Base-by-base conservation (phyloP, 2,329 filamentous ascomycete species). In the Pezicula carpinea region DNA sequence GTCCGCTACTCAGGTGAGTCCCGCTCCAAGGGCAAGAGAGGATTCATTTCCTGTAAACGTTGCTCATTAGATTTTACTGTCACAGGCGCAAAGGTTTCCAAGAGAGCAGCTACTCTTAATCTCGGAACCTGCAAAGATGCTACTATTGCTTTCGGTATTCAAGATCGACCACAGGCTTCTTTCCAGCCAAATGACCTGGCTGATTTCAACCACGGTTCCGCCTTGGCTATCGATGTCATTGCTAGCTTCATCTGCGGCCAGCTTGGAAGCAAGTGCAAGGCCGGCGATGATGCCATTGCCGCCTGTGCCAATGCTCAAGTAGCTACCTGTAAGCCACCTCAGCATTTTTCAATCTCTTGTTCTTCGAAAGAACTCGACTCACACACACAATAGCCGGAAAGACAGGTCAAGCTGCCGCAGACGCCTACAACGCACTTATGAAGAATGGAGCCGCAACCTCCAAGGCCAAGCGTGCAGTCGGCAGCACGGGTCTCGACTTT, bases 401-500 rank as follows among this genome's bases (percentile, higher is more conserved):
- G 13, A 40, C 38, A 5, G 38, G 38, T 19, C 38, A 40, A 40
- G 38, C 38, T 14, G 38, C 38, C 7, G 38, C 38, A 14, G 22
- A 21, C 10, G 38, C 38, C 21, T 40, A 23, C 38, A 40, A 40
- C 21, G 22, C 11, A 19, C 13, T 40, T 13, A 40, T 40, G 38
- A 15, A 19, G 14, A 14, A 3, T 4, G 19, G 19, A 23, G 18
- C 18, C 38, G 11, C 14, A 23, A 23, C 38, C 1, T 15, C 19
- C 22, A 35, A 35, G 33, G 15, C 13, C 6, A 17, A 7, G 5
- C 17, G 38, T 23, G 38, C 38, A 4, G 22, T 23, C 11, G 38
- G 38, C 21, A 22, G 17, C 17, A 40, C 51, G 6, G 70, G 63
- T 3, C 66, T 67, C 21, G 70, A 75, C 61, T 75, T 76, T 48